Evolutionary conservation across 495 filamentous ascomycete genomes (phyloP).

Genomic region (Hyaloscypha bicolor): DNA sequence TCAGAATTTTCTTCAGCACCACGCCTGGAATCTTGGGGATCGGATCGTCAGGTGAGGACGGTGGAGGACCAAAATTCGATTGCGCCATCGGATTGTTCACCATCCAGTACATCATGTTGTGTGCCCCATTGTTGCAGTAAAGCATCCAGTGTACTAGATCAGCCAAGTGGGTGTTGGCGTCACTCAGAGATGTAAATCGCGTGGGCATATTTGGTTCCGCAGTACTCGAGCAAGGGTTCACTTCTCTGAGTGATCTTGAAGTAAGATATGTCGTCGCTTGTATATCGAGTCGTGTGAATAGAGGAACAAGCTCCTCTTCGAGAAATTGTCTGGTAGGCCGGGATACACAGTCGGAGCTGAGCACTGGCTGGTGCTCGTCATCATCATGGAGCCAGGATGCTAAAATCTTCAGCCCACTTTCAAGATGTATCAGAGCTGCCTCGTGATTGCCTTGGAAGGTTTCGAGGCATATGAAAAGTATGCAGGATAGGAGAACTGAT

Average conservation of each 20-base stretch:
- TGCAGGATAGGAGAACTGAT: background rate
- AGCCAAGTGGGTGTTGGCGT: background rate
- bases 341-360: background rate
- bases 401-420: background rate
- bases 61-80: background rate
- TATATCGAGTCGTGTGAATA: background rate
- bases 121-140: background rate
- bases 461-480: background rate
- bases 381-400: background rate
- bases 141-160: background rate
- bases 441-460: background rate
- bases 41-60: background rate
- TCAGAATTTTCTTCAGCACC: background rate
- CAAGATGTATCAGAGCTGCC: background rate
- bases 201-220: background rate
- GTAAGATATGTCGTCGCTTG: background rate
- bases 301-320: background rate
- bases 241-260: background rate
- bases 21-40: background rate
- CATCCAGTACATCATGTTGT: slow-evolving; percentile 1
- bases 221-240: background rate
- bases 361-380: background rate
- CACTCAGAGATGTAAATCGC: background rate
- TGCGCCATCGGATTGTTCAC: background rate
- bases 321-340: background rate